Evolutionary conservation across 1,284 basidiomycete genomes (phyloP).

Genomic region (Trichosporon faecale): DNA sequence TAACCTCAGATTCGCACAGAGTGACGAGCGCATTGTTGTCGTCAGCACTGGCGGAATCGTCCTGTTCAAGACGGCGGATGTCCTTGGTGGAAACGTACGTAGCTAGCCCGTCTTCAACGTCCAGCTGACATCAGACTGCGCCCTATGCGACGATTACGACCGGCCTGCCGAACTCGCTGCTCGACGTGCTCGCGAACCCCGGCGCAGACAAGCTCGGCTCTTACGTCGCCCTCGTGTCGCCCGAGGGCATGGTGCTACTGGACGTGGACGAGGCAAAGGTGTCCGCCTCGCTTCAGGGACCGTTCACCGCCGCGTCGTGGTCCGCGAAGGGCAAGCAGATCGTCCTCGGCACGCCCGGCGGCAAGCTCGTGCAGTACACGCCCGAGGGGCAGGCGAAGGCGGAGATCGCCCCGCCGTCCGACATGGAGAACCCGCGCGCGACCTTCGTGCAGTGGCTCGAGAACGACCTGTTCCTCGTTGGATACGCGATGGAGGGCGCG

Average conservation of each 20-base stretch:
- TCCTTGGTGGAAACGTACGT: slow-evolving; percentile 43
- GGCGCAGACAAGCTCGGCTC: slow-evolving; percentile 43
- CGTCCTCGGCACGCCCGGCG: slow-evolving; percentile 53
- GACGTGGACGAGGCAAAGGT: slow-evolving; percentile 38
- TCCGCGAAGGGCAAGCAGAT: slow-evolving; percentile 59
- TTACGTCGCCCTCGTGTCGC: slow-evolving; percentile 48
- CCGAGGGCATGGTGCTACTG: slow-evolving; percentile 42
- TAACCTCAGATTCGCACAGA: slow-evolving; percentile 36
- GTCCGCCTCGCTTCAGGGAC: slow-evolving; percentile 31
- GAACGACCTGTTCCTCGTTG: slow-evolving; percentile 57
- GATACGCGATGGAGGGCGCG: slow-evolving; percentile 50
- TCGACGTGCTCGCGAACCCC: slow-evolving; percentile 54
- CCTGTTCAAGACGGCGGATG: slow-evolving; percentile 37
- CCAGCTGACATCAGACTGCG: slow-evolving; percentile 28
- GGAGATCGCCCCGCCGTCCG: slow-evolving; percentile 49
- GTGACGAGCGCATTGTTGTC: slow-evolving; percentile 43
- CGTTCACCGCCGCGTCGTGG: slow-evolving; percentile 54
- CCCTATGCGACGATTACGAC: slow-evolving; percentile 41
- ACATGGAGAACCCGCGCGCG: slow-evolving; percentile 37
- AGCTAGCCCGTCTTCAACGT: neutral
- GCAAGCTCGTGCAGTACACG: slow-evolving; percentile 55
- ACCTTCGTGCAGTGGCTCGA: slow-evolving; percentile 57
- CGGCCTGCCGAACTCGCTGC: slow-evolving; percentile 39
- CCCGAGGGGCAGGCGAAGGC: slow-evolving; percentile 57
- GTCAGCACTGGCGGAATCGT: slow-evolving; percentile 34